Evolutionary conservation across 106 monocot species (phyloP), one percentile per base, ranked within the genome.

Genomic region (Dendrobium nobile): DNA sequence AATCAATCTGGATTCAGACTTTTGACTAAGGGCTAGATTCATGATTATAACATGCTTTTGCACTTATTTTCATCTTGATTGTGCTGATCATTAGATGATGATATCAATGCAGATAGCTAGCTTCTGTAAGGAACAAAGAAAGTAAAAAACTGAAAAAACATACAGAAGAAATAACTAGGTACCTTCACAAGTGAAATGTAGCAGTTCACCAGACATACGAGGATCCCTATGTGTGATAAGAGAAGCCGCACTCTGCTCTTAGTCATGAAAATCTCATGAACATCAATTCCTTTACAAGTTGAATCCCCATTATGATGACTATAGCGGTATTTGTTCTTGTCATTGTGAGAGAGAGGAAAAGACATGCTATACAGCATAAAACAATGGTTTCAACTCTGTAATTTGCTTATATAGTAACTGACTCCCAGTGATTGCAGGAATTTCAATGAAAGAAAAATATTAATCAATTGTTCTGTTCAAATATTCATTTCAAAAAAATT

Each of bases 111-210:
- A 61, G 61, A 61, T 61, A 22, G 61, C 22, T 61, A 11, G 15
- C 13, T 70, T 33, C 16, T 10, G 28, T 70, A 37, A 8, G 37
- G 37, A 31, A 22, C 11, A 70, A 70, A 70, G 10, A 70, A 33
- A 70, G 70, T 70, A 70, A 9, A 37, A 33, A 70, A 70, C 4
- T 7, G 13, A 70, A 37, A 70, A 70, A 70, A 70, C 3, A 26
- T 70, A 11, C 70, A 2, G 8, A 37, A 70, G 33, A 70, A 61
- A 70, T 70, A 61, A 70, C 7, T 70, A 4, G 33, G 28, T 70
- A 70, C 70, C 70, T 70, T 70, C 31, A 37, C 28, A 33, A 70
- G 70, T 70, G 17, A 70, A 70, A 37, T 70, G 70, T 37, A 70
- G 24, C 70, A 70, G 70, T 37, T 70, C 70, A 70, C 37, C 33